Evolutionary conservation across 768 basidiomycete species (phyloP), one percentile per base, ranked within the genome.

Genomic region (Fomitopsis serialis): DNA sequence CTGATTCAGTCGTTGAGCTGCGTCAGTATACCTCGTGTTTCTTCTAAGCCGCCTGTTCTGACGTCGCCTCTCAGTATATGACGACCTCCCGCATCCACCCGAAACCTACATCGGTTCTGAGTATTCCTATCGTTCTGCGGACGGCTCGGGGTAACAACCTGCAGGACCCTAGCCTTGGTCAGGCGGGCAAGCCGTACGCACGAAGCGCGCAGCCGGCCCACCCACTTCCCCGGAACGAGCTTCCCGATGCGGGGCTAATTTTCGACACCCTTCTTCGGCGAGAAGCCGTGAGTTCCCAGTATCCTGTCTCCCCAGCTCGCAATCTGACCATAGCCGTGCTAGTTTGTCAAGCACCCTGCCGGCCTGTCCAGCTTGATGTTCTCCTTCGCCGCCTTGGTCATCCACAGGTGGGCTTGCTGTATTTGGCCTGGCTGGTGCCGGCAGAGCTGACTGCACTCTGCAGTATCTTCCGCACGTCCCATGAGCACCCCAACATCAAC

Each of bases 381-480:
- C 63, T 73, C 84, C 7, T 92, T 89, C 57, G 91, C 89, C 8
- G 82, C 89, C 1, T 77, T 92, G 12, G 88, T 92, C 37, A 89
- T 92, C 47, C 90, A 92, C 63, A 81, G 73, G 84, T 85, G 61
- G 45, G 71, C 59, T 37, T 34, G 32, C 47, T 43, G 37, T 17
- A 3, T 27, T 19, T 35, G 37, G 37, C 37, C 37, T 17, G 27
- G 12, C 8, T 25, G 60, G 56, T 24, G 57, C 15, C 37, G 37
- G 37, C 15, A 17, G 37, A 15, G 19, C 22, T 43, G 50, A 51
- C 21, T 3, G 25, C 8, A 34, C 22, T 40, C 3, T 34, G 47
- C 60, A 90, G 87, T 44, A 82, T 91, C 50, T 95, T 95, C 79
- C 88, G 89, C 42, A 93, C 92, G 0, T 81, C 82, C 11, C 87